phyloP scores from a whole-genome alignment of 2,329 filamentous ascomycete genomes.

The Aureobasidium sp. region DNA sequence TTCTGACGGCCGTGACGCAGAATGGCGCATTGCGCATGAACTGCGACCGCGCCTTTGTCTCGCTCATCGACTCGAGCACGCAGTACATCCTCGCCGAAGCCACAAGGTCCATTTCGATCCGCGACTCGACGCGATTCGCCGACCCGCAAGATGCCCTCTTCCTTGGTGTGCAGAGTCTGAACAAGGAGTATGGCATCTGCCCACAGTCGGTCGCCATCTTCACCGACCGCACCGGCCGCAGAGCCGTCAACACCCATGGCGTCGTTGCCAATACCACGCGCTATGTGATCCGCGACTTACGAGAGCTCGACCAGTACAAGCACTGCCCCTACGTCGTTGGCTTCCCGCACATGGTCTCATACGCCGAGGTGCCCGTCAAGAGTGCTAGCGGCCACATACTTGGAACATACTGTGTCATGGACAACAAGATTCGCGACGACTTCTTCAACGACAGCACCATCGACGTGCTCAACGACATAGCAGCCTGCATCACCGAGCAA shows the following conservation, averaged over 20 bases:
- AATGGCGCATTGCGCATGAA: slow-evolving; percentile 30
- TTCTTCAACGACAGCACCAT: slow-evolving; percentile 19
- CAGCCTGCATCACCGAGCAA: slow-evolving; percentile 19
- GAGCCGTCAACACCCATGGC: slow-evolving; percentile 19
- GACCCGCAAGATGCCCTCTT: slow-evolving; percentile 25
- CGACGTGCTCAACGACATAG: slow-evolving; percentile 18
- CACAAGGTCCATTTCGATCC: slow-evolving; percentile 26
- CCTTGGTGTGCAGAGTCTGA: slow-evolving; percentile 27
- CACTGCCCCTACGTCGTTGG: slow-evolving; percentile 25
- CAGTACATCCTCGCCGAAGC: slow-evolving; percentile 35
- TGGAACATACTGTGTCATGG: slow-evolving; percentile 30
- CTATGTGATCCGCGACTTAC: slow-evolving; percentile 29
- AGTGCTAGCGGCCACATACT: slow-evolving; percentile 28
- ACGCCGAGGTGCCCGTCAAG: slow-evolving; percentile 30
- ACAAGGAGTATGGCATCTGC: slow-evolving; percentile 28
- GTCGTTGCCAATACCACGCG: slow-evolving; percentile 28
- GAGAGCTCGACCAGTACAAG: slow-evolving; percentile 24
- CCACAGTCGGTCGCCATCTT: slow-evolving; percentile 27
- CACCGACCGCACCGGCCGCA: slow-evolving; percentile 24
- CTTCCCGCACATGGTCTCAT: slow-evolving; percentile 29
- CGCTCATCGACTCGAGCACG: slow-evolving; percentile 29
- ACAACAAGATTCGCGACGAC: slow-evolving; percentile 23
- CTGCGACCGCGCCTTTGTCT: slow-evolving; percentile 30
- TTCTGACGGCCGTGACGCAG: slow-evolving; percentile 25
- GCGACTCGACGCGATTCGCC: slow-evolving; percentile 12